Evolutionary conservation across 129 eudicot genomes (phyloP), one percentile per base, ranked within the genome.

Genomic region (Centaurea solstitialis): DNA sequence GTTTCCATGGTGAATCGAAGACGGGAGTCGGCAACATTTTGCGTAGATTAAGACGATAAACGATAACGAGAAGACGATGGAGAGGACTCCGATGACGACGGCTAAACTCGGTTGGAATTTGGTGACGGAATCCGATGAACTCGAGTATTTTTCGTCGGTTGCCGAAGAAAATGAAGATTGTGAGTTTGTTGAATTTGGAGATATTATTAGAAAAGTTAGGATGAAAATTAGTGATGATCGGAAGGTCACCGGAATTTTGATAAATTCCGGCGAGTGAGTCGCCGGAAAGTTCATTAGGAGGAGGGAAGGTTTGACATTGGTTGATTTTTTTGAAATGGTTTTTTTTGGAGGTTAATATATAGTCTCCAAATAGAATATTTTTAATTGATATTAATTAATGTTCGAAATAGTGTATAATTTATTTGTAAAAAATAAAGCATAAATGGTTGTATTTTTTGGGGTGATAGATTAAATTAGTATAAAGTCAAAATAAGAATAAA

Each of bases 51-150:
- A 18, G 3, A 88, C 73, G 66, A 89, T 2, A 68, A 85, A 81
- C 13, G 97, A 89, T 75, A 92, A 64, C 22, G 88, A 82, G 41
- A 92, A 90, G 88, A 89, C 85, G 26, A 90, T 69, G 35, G 92
- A 72, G 2, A 94, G 92, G 35, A 88, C 81, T 10, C 92, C 92
- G 13, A 90, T 75, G 0, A 90, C 97, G 35, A 92, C 90, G 8
- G 91, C 93, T n/a, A 94, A 76, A 35, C 97, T 94, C 15, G 98
- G 92, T 37, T 89, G 89, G 15, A 94, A 92, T 37, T 74, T 85
- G 59, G 35, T 13, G 50, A 78, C 41, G 61, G 68, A 79, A 78
- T 83, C 86, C 10, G 83, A 85, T 53, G 89, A 33, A 5, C 57
- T 81, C 12, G 81, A 71, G 57, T 69, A 26, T 6, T 9, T 57